Percentiles rank a stretch among this genome's conserved stretches.
phyloP scores from a whole-genome alignment of 345 rosid species.

The Melaleuca alternifolia region DNA sequence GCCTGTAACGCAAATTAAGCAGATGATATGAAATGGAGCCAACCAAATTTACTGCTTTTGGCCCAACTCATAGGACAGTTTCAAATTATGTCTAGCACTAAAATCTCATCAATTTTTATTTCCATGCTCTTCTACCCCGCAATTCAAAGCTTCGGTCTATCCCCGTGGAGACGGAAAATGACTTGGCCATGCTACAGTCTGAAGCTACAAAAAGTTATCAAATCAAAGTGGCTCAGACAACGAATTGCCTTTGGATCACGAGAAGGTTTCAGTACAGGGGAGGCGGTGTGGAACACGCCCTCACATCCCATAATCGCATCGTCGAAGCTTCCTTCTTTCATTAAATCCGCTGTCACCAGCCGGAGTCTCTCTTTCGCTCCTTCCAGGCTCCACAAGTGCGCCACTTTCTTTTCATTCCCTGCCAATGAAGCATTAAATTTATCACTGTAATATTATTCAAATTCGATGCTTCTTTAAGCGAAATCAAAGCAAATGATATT shows the following conservation, averaged over 20 bases:
- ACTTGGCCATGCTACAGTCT: background rate
- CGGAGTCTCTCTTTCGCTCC: conserved; percentile 81
- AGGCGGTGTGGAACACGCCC: conserved; percentile 95
- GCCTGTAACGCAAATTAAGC: conserved; percentile 18
- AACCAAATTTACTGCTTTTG: background rate
- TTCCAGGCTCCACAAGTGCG: conserved; percentile 63
- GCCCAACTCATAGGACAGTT: background rate
- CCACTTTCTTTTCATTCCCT: conserved; percentile 66
- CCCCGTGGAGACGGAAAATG: background rate
- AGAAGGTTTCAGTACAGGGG: conserved; percentile 69
- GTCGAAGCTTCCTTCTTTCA: conserved; percentile 82
- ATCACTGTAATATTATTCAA: background rate
- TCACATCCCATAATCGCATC: conserved; percentile 59
- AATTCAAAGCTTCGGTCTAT: background rate
- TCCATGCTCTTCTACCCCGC: background rate
- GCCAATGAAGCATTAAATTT: background rate
- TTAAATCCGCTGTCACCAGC: conserved; percentile 62
- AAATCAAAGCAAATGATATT: background rate
- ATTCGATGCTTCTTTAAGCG: background rate
- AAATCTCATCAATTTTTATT: background rate
- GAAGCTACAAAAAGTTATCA: background rate
- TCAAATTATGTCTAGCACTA: background rate
- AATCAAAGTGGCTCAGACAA: background rate
- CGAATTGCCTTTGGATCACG: conserved; percentile 66
- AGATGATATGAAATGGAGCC: background rate